Conservation (phyloP, 768 basidiomycete genomes). For the Panellus pusillus region DNA sequence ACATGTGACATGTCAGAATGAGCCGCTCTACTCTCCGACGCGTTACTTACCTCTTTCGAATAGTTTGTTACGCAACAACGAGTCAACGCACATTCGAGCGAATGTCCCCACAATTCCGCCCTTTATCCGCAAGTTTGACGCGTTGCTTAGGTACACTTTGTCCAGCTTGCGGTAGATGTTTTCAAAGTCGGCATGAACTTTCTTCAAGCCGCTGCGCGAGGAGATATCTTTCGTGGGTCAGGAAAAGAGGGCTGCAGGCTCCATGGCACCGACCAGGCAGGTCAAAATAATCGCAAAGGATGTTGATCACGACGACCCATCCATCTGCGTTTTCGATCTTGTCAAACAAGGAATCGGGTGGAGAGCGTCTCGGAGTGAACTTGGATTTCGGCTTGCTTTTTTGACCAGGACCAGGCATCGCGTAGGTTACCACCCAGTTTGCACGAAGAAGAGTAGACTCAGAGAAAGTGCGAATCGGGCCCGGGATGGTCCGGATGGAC, state of each 20-base stretch:
- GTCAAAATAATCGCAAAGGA: slow-evolving; percentile 50
- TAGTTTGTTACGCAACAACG: slow-evolving; percentile 58
- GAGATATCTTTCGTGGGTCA: slow-evolving; percentile 45
- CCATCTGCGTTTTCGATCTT: slow-evolving; percentile 49
- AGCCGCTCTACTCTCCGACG: not conserved
- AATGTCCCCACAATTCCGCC: slow-evolving; percentile 64
- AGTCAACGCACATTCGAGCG: slow-evolving; percentile 62
- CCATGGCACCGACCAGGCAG: slow-evolving; percentile 47
- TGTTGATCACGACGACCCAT: slow-evolving; percentile 48
- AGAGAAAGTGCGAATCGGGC: not conserved
- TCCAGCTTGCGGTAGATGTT: slow-evolving; percentile 51
- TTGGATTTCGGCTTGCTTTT: slow-evolving; percentile 20
- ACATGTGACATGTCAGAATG: not conserved
- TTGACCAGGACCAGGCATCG: slow-evolving; percentile 19
- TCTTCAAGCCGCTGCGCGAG: slow-evolving; percentile 59
- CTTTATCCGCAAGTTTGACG: slow-evolving; percentile 45
- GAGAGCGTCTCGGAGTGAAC: not conserved
- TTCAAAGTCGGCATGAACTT: slow-evolving; percentile 59
- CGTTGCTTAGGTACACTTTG: slow-evolving; percentile 42
- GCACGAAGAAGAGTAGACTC: no score
- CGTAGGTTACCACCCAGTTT: no score
- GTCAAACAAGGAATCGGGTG: slow-evolving; percentile 32
- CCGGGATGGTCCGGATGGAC: not conserved
- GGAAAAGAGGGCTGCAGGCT: not conserved
- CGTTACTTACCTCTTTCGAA: slow-evolving; percentile 49